These are phyloP conservation scores for Paraphaeosphaeria sporulosa DNA, from an alignment of 2,329 filamentous ascomycete genomes.

Conservation along the genomic window DNA sequence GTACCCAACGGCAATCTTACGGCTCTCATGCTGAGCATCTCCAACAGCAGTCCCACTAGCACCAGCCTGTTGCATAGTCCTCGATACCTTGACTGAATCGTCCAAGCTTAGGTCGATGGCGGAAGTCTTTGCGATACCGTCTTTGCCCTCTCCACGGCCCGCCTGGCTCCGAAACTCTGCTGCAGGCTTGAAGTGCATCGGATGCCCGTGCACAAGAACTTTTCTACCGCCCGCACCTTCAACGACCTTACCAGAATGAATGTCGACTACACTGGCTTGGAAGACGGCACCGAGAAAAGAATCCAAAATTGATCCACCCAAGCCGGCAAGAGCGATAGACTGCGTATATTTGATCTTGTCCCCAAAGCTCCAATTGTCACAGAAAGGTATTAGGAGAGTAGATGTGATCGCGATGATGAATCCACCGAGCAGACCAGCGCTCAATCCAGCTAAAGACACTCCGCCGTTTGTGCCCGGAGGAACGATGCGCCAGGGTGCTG, in stretches of 20 bases:
- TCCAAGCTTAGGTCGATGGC: conserved; percentile 14
- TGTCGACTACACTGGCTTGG: conserved; percentile 86
- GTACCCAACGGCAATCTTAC: conserved; percentile 68
- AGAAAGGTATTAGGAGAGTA: conserved; percentile 74
- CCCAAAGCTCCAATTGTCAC: conserved; percentile 50
- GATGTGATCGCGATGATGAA: conserved; percentile 73
- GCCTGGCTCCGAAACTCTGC: conserved; percentile 48
- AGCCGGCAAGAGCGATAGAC: conserved; percentile 73
- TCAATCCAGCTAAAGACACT: conserved; percentile 77
- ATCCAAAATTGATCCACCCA: conserved; percentile 83
- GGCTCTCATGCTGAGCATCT: conserved; percentile 52
- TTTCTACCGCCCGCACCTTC: conserved; percentile 80
- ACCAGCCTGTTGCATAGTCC: conserved; percentile 44
- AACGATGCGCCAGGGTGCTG: conserved; percentile 78
- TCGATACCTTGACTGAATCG: conserved; percentile 32
- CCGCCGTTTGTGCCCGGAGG: conserved; percentile 94
- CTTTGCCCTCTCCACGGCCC: conserved; percentile 50
- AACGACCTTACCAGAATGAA: conserved; percentile 83
- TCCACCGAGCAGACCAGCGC: conserved; percentile 77
- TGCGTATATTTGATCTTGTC: conserved; percentile 52
- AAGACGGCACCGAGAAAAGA: conserved; percentile 85
- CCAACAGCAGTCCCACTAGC: conserved; percentile 34
- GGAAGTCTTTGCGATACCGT: conserved; percentile 45
- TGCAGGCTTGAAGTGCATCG: conserved; percentile 39
- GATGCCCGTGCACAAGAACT: conserved; percentile 51